phyloP scores from a whole-genome alignment of 768 basidiomycete genomes.

The Suillus spraguei region DNA sequence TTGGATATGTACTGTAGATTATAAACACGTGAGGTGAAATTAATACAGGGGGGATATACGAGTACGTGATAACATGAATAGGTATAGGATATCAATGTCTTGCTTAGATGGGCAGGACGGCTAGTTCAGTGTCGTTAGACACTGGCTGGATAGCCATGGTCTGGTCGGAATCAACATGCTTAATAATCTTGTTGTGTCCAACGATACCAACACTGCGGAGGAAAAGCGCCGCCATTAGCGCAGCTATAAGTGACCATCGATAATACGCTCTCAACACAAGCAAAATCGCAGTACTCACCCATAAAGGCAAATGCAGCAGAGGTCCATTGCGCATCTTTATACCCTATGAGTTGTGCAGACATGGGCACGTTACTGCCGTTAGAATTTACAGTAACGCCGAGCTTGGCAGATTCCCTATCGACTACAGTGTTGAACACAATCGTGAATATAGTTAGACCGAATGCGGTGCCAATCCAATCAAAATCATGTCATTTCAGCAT shows the following conservation, averaged over 20 bases:
- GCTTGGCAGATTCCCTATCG: conserved; percentile 28
- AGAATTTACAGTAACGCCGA: conserved; percentile 35
- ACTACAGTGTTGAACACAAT: conserved; percentile 66
- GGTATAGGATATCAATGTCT: background rate
- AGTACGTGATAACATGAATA: background rate
- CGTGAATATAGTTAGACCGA: conserved; percentile 72
- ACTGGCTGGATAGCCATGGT: conserved; percentile 19
- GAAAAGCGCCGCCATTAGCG: conserved; percentile 38
- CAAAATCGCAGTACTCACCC: conserved; percentile 39
- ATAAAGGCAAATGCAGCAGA: conserved; percentile 61
- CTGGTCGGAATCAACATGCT: conserved; percentile 22
- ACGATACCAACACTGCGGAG: conserved; percentile 44
- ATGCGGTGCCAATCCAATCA: conserved; percentile 61
- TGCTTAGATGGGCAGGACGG: background rate
- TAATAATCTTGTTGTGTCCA: conserved; percentile 27
- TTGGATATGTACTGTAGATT: too few relatives aligned
- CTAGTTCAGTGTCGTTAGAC: background rate
- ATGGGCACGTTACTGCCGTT: conserved; percentile 32
- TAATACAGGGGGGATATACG: background rate
- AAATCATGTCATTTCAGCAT: background rate
- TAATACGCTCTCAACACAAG: background rate
- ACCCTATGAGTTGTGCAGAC: conserved; percentile 50
- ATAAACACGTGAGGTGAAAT: background rate
- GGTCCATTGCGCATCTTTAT: conserved; percentile 67
- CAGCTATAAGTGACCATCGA: conserved; percentile 22